phyloP scores from a whole-genome alignment of 2,329 filamentous ascomycete species.

The Microdochium trichocladiopsis region DNA sequence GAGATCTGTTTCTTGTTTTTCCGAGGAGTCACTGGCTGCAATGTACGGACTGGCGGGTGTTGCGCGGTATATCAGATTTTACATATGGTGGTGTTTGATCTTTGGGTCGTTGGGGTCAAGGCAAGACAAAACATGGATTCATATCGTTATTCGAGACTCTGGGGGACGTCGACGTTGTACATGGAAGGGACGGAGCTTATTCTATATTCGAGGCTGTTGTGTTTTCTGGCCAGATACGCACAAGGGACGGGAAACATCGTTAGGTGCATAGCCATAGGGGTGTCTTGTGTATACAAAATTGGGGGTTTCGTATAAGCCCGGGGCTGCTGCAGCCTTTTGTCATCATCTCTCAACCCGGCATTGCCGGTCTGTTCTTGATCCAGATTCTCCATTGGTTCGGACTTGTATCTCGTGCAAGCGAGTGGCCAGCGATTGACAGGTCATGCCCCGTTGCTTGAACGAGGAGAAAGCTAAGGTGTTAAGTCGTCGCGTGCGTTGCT shows the following conservation, averaged over 20 bases:
- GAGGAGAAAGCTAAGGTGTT: too few species aligned
- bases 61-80: constrained; percentile 1
- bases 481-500: too few species aligned
- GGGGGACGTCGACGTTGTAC: background rate
- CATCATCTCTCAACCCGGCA: background rate
- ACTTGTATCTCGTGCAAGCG: too few species aligned
- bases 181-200: background rate
- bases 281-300: constrained; percentile 1
- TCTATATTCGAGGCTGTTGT: background rate
- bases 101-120: background rate
- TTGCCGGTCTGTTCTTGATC: background rate
- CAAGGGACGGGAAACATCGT: background rate
- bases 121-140: background rate
- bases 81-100: background rate
- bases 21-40: background rate
- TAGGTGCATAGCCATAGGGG: background rate
- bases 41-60: background rate
- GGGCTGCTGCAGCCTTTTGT: background rate
- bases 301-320: background rate
- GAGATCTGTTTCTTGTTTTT: constrained; percentile 1
- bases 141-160: background rate
- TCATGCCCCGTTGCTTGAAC: too few species aligned
- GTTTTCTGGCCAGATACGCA: background rate
- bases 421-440: too few species aligned
- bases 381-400: too few species aligned